Evolutionary conservation across 2,329 filamentous ascomycete species (phyloP).

Genomic region (Fusarium sp.): DNA sequence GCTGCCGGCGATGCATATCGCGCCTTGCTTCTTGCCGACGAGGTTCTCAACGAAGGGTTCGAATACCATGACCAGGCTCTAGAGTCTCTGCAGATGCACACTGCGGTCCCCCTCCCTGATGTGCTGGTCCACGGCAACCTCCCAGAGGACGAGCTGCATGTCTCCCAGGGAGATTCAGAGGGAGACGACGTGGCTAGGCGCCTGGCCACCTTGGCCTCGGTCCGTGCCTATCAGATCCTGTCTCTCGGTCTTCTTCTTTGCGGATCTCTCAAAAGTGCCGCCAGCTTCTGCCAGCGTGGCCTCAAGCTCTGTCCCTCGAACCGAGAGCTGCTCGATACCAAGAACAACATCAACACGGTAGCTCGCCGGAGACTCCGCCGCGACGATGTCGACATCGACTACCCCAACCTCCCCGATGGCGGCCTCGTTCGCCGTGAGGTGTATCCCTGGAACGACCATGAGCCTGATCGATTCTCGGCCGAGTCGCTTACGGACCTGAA

Average conservation of each 20-base stretch:
- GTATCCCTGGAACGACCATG: conserved; percentile 77
- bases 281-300: conserved; percentile 73
- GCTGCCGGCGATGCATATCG: conserved; percentile 91
- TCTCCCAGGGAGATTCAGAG: conserved; percentile 48
- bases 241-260: conserved; percentile 70
- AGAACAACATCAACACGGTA: conserved; percentile 65
- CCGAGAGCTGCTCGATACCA: conserved; percentile 65
- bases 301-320: conserved; percentile 67
- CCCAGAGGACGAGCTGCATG: conserved; percentile 49
- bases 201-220: conserved; percentile 63
- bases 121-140: conserved; percentile 61
- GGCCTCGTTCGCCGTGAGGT: conserved; percentile 77
- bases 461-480: conserved; percentile 77
- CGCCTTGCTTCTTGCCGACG: conserved; percentile 87
- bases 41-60: conserved; percentile 80
- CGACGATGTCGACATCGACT: conserved; percentile 59
- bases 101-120: conserved; percentile 53
- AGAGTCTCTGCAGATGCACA: conserved; percentile 59
- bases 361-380: conserved; percentile 62
- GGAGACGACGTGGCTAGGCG: conserved; percentile 50
- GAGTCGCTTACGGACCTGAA: conserved; percentile 81
- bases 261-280: conserved; percentile 76
- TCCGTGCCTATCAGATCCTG: conserved; percentile 70
- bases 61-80: conserved; percentile 82
- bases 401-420: conserved; percentile 71